Percentiles rank a stretch among this genome's conserved stretches.
phyloP scores from a whole-genome alignment of 192 early-diverging fungal genomes.

The Coemansia sp. region DNA sequence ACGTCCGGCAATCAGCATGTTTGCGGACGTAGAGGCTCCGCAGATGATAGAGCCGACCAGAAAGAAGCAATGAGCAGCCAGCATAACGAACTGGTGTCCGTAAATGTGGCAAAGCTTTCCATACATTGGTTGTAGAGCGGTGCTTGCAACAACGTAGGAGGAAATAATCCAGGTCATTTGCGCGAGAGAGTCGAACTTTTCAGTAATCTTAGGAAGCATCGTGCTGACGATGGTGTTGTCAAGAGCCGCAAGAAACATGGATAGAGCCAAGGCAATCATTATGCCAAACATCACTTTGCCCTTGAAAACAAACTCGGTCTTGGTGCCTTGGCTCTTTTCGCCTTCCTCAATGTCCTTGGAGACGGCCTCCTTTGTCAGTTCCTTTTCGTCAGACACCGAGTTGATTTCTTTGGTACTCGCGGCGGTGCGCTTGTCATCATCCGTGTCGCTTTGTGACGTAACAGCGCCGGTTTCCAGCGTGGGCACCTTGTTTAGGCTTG shows the following conservation, averaged over 20 bases:
- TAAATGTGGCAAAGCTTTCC: constrained; percentile 81
- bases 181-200: constrained; percentile 59
- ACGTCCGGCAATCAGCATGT: constrained; percentile 70
- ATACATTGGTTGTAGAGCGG: constrained; percentile 78
- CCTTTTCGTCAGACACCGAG: not conserved
- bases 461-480: not conserved
- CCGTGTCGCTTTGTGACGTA: not conserved
- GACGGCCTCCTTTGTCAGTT: constrained; percentile 1
- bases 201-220: constrained; percentile 60
- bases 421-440: not conserved
- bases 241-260: constrained; percentile 61
- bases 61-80: constrained; percentile 58
- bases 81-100: constrained; percentile 62
- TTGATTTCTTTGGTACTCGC: constrained; percentile 2
- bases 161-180: constrained; percentile 77
- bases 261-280: constrained; percentile 50
- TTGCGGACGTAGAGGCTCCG: constrained; percentile 59
- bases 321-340: not conserved
- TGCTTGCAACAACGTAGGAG: constrained; percentile 64
- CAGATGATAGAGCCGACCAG: constrained; percentile 57
- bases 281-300: constrained; percentile 42
- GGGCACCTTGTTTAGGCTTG: constrained; percentile 8
- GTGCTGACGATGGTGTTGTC: constrained; percentile 68
- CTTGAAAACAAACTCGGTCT: constrained; percentile 20
- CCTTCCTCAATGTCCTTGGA: constrained; percentile 20